Base-by-base conservation (phyloP, 2,329 filamentous ascomycete species). In the Neofusicoccum laricinum region DNA sequence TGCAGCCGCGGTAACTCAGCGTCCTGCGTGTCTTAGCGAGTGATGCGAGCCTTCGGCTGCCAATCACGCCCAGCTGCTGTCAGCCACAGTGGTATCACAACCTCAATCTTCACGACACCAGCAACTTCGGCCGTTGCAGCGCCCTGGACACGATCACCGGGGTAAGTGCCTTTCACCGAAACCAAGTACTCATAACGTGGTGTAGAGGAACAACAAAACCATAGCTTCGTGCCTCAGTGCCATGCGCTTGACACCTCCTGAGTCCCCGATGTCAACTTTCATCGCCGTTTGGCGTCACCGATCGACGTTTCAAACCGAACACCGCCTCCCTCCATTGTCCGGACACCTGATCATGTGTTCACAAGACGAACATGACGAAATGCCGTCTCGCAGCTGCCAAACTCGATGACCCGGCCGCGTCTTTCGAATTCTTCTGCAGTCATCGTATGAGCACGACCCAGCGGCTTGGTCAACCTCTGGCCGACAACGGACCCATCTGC, bases 1-100 rank as follows among this genome's bases (percentile, higher is more conserved):
- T 46, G 21, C 55, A 48, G 40, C 55, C 55, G 55, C 55, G 40
- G 53, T 43, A 17, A 21, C 38, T 32, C 36, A 32, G 32, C 53
- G 53, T 45, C 14, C 53, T 58, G 53, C 53, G n/a, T 58, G 55
- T 59, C 55, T 59, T 59, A 36, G 41, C 55, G 41, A 46, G 10
- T 25, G 40, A 25, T 36, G 40, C 46, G 41, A 46, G 41, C 46
- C 41, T 36, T 34, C 17, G 38, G 30, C 32, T 45, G 32, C 41
- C 41, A 48, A 45, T 36, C 7, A 25, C n/a, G 15, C 7, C 3
- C 15, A 12, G 8, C 32, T 40, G 34, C n/a, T 25, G 38, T 8
- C 53, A 43, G 36, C 53, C 53, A 57, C 53, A 43, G 53, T 57
- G 53, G 38, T 32, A 57, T 57, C 53, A 17, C 17, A 38, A 46